Base-by-base conservation (phyloP, 192 early-diverging fungal genomes). In the Backusella tarrabulga region DNA sequence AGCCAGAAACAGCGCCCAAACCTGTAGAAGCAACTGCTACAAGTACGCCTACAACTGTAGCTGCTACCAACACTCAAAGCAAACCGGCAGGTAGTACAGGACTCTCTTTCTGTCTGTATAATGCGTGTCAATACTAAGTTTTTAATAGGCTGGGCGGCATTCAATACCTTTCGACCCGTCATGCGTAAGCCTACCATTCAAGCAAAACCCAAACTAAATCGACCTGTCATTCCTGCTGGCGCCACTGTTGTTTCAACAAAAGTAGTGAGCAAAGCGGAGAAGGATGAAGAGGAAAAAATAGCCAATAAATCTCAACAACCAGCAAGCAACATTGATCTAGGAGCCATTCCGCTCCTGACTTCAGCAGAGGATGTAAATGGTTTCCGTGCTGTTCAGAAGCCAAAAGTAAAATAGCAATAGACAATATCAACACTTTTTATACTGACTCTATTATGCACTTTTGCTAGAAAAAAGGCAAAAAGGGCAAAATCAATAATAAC, bases 171-270 rank as follows among this genome's bases (percentile, higher is more conserved):
- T 72, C 68, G 79, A 76, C 83, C 83, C 2, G 76, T 80, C 21
- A 75, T 80, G 38, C 83, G 89, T 60, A 87, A 87, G 70, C 83
- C 85, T 15, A 74, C 79, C 8, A 73, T 83, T 5, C 86, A 83
- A 67, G 84, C 86, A 36, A 88, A 87, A 34, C 85, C 87, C 34
- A 87, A 84, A 66, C 75, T 86, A 9, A 56, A 75, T 17, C 73
- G 74, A 60, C 75, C 79, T n/a, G 71, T 78, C 1, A 77, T 80
- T 42, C 73, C 79, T 11, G 63, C 79, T 56, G 85, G 74, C 2
- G 67, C 81, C n/a, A 78, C 70, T 19, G 29, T 80, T 44, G 79
- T 79, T 5, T 77, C 79, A 6, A 73, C 81, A 2, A 72, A 77
- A n/a, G 32, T 76, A 21, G 70, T 75, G 3, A 72, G 42, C 7